These are phyloP conservation scores for Aspergillus ostianus DNA, from an alignment of 495 filamentous ascomycete genomes.

Conservation along the genomic window DNA sequence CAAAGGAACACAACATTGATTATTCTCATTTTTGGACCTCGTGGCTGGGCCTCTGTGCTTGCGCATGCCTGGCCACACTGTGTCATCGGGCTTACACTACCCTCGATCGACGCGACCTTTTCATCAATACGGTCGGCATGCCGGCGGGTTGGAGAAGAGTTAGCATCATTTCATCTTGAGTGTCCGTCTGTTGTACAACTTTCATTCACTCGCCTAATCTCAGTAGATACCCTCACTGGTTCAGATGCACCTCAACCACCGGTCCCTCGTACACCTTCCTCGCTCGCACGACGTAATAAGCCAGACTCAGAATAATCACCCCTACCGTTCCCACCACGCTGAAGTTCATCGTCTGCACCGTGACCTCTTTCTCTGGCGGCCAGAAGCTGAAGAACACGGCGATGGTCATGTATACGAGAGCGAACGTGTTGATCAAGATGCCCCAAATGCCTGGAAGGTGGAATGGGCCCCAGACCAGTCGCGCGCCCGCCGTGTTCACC, in stretches of 20 bases:
- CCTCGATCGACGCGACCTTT: constrained; percentile 68
- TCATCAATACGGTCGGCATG: constrained; percentile 24
- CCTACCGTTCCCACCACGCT: constrained; percentile 42
- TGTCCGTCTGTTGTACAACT: no score
- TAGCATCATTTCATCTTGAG: not conserved
- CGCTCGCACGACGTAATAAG: constrained; percentile 46
- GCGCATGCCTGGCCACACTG: constrained; percentile 69
- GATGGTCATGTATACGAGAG: constrained; percentile 46
- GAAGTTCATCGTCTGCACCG: constrained; percentile 42
- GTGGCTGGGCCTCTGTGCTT: constrained; percentile 73
- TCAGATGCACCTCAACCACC: constrained; percentile 33
- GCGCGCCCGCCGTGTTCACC: constrained; percentile 29
- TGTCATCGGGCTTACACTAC: constrained; percentile 90
- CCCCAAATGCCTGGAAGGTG: constrained; percentile 31
- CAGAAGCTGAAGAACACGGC: constrained; percentile 54
- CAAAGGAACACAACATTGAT: constrained; percentile 75
- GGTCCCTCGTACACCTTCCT: constrained; percentile 45
- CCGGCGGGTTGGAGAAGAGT: constrained; percentile 48
- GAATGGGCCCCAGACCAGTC: constrained; percentile 43
- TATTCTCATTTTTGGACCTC: constrained; percentile 74
- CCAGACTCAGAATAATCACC: constrained; percentile 41
- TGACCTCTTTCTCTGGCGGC: constrained; percentile 35
- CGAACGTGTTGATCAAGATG: constrained; percentile 26
- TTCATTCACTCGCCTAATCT: no score
- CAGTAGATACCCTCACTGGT: not conserved